Base-by-base conservation (phyloP, 768 basidiomycete species). In the Lactarius hengduanensis region DNA sequence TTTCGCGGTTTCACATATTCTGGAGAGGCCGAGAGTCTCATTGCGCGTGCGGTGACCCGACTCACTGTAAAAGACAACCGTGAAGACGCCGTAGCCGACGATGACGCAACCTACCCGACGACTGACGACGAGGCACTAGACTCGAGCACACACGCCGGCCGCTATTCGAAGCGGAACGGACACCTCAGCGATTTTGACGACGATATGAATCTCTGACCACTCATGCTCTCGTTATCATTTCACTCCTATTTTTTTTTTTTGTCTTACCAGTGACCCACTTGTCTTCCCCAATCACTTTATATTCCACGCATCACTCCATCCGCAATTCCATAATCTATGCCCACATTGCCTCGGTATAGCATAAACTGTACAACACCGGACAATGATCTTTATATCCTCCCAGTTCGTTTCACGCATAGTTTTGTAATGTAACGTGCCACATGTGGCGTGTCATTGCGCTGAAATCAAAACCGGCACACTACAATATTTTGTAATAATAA, bases 1-100 rank as follows among this genome's bases (percentile, higher is more conserved):
- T 98, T 98, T 77, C 84, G 90, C 56, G 96, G 96, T 22, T 98
- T 98, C 81, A 96, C 91, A 9, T 93, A 89, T 74, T 87, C 86
- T 34, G 90, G 90, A 59, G 88, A 71, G 41, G 59, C 87, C 30
- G 89, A 90, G 78, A 87, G 86, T 63, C 76, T 90, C 56, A 69
- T 72, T 64, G 71, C 76, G 36, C 80, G 78, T 13, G 77, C 80
- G n/a, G 77, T 77, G 60, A 82, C 82, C 7, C 71, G 79, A 53
- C 72, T 82, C 59, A 74, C 70, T 59, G 72, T 75, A 71, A 76
- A 62, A 69, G 72, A 71, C 70, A 74, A 47, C 43, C 71, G 61
- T 26, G 72, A 76, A 64, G 70, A 60, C 30, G 72, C 68, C 0
- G 74, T 77, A 22, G 64, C 71, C 26, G 74, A 71, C 62, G 78